phyloP scores from a whole-genome alignment of 1,284 basidiomycete species.

The Trichosporon faecale region DNA sequence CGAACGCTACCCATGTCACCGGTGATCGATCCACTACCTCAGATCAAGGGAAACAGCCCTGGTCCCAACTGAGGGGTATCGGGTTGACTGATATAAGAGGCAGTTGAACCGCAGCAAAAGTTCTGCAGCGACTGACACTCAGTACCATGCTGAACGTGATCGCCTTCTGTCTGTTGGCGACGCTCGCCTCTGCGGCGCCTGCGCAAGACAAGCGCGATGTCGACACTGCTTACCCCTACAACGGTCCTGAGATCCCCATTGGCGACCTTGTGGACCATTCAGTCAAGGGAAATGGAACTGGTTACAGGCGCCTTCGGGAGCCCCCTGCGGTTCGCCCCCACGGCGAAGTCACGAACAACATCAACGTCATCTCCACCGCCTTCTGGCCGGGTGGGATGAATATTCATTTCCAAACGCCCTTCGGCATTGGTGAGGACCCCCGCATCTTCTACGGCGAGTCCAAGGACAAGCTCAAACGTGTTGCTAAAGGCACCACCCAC shows the following conservation, averaged over 20 bases:
- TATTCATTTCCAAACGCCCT: conserved; percentile 41
- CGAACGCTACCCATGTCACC: neutral
- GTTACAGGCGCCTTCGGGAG: conserved; percentile 30
- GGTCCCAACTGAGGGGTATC: neutral
- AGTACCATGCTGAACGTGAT: neutral
- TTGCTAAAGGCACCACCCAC: conserved; percentile 24
- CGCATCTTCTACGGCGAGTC: conserved; percentile 26
- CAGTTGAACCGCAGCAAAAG: neutral
- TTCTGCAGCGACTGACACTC: neutral
- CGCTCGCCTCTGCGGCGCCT: neutral
- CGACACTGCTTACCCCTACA: conserved; percentile 30
- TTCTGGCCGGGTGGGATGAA: conserved; percentile 35
- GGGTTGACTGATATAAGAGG: neutral
- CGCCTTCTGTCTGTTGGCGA: neutral
- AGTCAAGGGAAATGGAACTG: conserved; percentile 28
- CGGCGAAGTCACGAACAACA: conserved; percentile 35
- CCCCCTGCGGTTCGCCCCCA: conserved; percentile 25
- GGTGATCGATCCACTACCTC: neutral
- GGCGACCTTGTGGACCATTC: conserved; percentile 34
- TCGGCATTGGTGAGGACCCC: conserved; percentile 32
- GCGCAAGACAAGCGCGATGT: conserved; percentile 12
- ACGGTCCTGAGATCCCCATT: conserved; percentile 32
- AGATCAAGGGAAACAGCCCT: neutral
- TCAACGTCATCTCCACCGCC: conserved; percentile 37
- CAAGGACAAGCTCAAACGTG: conserved; percentile 22